Conservation (phyloP, 129 eudicot species). For the Helianthus tuberosus region DNA sequence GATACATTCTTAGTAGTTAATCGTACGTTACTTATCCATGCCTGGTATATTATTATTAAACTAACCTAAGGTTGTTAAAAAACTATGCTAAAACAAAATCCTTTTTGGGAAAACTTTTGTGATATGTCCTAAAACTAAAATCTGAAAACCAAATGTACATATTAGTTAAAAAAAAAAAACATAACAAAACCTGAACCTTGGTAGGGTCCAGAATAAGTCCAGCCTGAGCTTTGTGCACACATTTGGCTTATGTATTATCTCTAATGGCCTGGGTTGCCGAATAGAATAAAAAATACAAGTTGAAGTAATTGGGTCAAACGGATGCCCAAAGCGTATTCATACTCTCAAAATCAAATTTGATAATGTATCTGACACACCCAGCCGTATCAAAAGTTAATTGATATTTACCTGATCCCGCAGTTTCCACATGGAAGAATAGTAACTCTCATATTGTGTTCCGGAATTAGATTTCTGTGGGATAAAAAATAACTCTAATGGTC, state of each 20-base stretch:
- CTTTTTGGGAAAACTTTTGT: neutral
- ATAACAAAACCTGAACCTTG: neutral
- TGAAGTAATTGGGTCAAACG: neutral
- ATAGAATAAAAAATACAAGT: neutral
- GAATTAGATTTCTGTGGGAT: constrained; percentile 56
- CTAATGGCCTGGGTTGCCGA: neutral
- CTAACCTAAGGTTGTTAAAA: neutral
- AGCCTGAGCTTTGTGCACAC: neutral
- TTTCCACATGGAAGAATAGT: constrained; percentile 53
- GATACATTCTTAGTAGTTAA: no score
- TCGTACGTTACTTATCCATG: neutral
- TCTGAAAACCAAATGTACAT: neutral
- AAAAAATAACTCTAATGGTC: constrained; percentile 43
- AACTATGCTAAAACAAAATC: neutral
- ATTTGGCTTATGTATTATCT: neutral
- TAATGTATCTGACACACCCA: neutral
- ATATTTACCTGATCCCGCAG: constrained; percentile 73
- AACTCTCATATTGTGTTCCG: constrained; percentile 60
- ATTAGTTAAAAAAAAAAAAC: neutral
- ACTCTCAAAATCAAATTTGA: neutral
- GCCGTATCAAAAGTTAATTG: neutral
- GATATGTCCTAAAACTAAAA: neutral
- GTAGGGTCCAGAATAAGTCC: neutral
- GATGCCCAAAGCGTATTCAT: no score
- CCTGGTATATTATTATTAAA: neutral